Conservation (phyloP, 306 rosid species). For the Dalbergia oliveri region DNA sequence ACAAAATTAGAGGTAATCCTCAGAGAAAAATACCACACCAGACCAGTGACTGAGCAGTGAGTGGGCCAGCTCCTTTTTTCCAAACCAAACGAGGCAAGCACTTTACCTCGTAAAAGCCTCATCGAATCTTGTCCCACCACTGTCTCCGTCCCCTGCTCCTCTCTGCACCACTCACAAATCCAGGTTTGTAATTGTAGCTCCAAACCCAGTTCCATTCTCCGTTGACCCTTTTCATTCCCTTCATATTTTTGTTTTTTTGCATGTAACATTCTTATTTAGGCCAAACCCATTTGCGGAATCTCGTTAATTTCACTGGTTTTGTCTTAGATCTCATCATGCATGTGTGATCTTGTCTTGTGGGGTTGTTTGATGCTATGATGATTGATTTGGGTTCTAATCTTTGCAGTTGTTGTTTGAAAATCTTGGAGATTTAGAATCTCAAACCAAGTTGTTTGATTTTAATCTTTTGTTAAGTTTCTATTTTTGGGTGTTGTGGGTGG, state of each 20-base stretch:
- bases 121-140: conserved; percentile 5
- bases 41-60: not conserved
- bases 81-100: not conserved
- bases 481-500: not conserved
- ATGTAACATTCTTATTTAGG: not conserved
- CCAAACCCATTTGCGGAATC: not conserved
- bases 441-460: not conserved
- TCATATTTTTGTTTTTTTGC: not conserved
- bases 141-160: not conserved
- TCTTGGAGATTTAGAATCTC: not conserved
- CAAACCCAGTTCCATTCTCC: not conserved
- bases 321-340: conserved; percentile 21
- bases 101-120: conserved; percentile 11
- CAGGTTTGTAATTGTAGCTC: not conserved
- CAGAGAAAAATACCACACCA: not conserved
- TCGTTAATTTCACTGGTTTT: not conserved
- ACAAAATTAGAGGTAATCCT: not conserved
- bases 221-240: not conserved
- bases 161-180: not conserved
- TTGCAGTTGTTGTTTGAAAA: not conserved
- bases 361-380: not conserved
- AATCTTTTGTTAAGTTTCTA: not conserved
- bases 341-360: conserved; percentile 7
- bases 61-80: not conserved
- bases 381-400: not conserved